Percentiles rank a stretch among this genome's conserved stretches.
phyloP scores from a whole-genome alignment of 2,329 filamentous ascomycete genomes.

The Talaromyces pinophilus region DNA sequence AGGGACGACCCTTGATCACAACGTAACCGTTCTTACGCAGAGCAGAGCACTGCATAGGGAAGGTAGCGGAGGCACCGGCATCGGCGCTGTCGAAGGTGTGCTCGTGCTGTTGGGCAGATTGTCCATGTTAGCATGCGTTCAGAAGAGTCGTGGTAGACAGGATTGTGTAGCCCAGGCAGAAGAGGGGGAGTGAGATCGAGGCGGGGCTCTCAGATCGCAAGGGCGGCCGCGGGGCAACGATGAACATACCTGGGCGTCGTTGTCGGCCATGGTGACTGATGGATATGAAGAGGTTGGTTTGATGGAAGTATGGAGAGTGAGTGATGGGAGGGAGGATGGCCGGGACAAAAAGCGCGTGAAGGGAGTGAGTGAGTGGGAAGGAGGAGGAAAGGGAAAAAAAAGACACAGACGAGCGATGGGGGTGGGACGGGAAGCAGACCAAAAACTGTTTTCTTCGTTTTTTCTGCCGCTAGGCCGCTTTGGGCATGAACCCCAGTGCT shows the following conservation, averaged over 20 bases:
- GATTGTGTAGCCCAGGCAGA: conserved; percentile 10
- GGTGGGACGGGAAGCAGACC: conserved; percentile 19
- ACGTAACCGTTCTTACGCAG: conserved; percentile 99
- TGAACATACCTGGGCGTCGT: conserved; percentile 62
- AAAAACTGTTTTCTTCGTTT: conserved; percentile 21
- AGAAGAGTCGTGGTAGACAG: no score
- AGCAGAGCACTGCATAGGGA: conserved; percentile 98
- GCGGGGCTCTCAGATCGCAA: conserved; percentile 22
- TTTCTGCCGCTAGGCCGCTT: conserved; percentile 19
- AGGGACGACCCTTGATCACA: conserved; percentile 96
- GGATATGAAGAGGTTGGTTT: conserved; percentile 15
- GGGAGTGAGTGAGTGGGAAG: conserved; percentile 9
- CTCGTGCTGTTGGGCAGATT: conserved; percentile 58
- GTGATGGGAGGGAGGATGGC: conserved; percentile 15
- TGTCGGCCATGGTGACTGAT: conserved; percentile 62
- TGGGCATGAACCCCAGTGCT: conserved; percentile 15
- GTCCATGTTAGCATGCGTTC: not conserved
- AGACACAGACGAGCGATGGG: conserved; percentile 25
- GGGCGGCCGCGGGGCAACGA: conserved; percentile 35
- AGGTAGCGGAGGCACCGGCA: conserved; percentile 93
- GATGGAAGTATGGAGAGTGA: conserved; percentile 13
- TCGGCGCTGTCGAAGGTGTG: conserved; percentile 89
- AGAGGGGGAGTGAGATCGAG: conserved; percentile 10
- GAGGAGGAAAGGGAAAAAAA: conserved; percentile 25
- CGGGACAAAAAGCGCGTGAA: conserved; percentile 22